phyloP scores from a whole-genome alignment of 192 early-diverging fungal genomes.

The Coemansia sp. region DNA sequence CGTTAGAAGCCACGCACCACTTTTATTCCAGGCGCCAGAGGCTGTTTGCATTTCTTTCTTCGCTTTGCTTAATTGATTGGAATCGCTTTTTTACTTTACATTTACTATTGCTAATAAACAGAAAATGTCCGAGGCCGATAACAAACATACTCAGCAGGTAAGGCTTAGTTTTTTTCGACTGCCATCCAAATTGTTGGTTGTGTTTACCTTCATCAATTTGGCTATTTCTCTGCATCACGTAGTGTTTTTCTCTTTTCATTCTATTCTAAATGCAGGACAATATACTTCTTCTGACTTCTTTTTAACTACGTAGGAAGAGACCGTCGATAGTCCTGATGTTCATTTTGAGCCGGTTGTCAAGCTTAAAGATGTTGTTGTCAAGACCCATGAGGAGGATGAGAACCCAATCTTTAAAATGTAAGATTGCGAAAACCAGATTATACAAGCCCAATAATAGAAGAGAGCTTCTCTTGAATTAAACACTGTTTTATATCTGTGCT shows the following conservation, averaged over 20 bases:
- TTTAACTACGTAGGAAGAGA: conserved; percentile 62
- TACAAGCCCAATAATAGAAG: too few relatives aligned
- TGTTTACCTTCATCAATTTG: not conserved
- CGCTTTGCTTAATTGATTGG: not conserved
- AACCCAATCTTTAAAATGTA: conserved; percentile 82
- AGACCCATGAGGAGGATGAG: conserved; percentile 97
- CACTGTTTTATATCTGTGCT: not conserved
- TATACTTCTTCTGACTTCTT: not conserved
- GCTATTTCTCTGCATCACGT: conserved; percentile 11
- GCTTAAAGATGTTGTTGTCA: conserved; percentile 87
- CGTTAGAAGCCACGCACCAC: too few relatives aligned
- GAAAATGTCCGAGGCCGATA: conserved; percentile 50
- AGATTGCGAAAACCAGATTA: conserved; percentile 56
- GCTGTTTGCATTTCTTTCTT: not conserved
- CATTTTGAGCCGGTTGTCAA: conserved; percentile 97
- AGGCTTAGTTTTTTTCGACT: conserved; percentile 7
- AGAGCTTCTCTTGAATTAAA: not conserved
- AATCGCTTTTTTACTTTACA: not conserved
- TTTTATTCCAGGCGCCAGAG: too few relatives aligned
- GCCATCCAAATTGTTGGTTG: not conserved
- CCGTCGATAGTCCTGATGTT: conserved; percentile 78
- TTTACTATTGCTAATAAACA: not conserved
- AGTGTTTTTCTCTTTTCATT: conserved; percentile 8
- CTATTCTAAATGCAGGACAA: not conserved
- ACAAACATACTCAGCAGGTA: conserved; percentile 51